Evolutionary conservation across 73 alveolate species (phyloP).

Genomic region (Symbiodinium natans): DNA sequence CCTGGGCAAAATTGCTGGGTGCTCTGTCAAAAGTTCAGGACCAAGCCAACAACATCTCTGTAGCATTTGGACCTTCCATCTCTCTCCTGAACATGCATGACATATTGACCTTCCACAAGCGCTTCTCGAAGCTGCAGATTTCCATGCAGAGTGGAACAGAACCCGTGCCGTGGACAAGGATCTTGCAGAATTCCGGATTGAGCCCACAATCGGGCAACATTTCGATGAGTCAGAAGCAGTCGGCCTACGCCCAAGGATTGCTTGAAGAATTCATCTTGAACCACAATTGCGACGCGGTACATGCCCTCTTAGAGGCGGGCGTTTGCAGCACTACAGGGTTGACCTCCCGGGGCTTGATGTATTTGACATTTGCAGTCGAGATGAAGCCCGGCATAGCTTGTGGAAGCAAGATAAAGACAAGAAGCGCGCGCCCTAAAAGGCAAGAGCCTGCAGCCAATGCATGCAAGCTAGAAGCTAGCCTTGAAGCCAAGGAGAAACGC

Average conservation of each 20-base stretch:
- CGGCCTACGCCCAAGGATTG: background rate
- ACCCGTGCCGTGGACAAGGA: background rate
- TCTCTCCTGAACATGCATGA: conserved; percentile 1
- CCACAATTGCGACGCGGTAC: background rate
- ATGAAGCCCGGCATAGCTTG: conserved; percentile 1
- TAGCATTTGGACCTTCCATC: conserved; percentile 34
- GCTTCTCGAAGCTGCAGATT: background rate
- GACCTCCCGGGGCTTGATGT: conserved; percentile 13
- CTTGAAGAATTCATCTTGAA: background rate
- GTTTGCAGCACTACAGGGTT: background rate
- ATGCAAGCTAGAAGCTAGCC: background rate
- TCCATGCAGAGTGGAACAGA: conserved; percentile 3
- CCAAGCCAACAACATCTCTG: background rate
- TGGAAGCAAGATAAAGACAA: background rate
- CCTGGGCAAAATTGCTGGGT: background rate
- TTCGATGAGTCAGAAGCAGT: background rate
- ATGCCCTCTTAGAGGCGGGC: conserved; percentile 28
- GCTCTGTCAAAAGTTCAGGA: background rate
- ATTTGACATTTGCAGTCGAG: background rate
- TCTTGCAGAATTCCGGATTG: conserved; percentile 5
- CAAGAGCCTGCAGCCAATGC: background rate
- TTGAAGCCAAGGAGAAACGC: background rate
- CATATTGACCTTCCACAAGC: conserved; percentile 1
- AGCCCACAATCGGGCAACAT: background rate
- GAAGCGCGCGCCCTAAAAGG: background rate